Conservation (phyloP, 257 asterid species). For the Petrea volubilis region DNA sequence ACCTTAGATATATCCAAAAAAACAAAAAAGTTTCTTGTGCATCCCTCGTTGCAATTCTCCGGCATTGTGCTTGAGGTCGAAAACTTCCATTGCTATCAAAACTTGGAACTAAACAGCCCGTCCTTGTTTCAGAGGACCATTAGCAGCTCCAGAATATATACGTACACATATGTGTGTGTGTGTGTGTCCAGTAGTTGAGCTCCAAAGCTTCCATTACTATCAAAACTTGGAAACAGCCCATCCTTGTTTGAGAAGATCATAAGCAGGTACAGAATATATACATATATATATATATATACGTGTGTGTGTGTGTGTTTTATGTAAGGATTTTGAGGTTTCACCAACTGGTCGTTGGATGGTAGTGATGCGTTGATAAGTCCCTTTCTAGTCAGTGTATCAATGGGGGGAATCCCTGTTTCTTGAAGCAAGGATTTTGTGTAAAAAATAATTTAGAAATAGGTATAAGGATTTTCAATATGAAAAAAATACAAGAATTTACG, state of each 20-base stretch:
- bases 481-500: neutral
- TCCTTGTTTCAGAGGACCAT: too few relatives aligned
- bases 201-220: slow-evolving; percentile 27
- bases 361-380: slow-evolving; percentile 12
- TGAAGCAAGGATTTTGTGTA: slow-evolving; percentile 30
- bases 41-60: too few relatives aligned
- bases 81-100: too few relatives aligned
- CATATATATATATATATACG: too few relatives aligned
- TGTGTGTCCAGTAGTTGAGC: too few relatives aligned
- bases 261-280: slow-evolving; percentile 50
- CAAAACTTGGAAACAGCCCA: slow-evolving; percentile 17
- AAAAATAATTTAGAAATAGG: neutral
- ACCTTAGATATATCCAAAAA: too few relatives aligned
- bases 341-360: slow-evolving; percentile 53
- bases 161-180: too few relatives aligned
- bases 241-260: slow-evolving; percentile 45
- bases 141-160: too few relatives aligned
- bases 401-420: slow-evolving; percentile 38
- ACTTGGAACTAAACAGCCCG: too few relatives aligned
- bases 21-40: too few relatives aligned
- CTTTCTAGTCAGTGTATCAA: slow-evolving; percentile 9
- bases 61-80: too few relatives aligned
- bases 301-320: too few relatives aligned
- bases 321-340: slow-evolving; percentile 13
- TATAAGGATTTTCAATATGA: slow-evolving; percentile 5